Conservation (phyloP, 179 eudicot species). For the Vitellaria paradoxa region DNA sequence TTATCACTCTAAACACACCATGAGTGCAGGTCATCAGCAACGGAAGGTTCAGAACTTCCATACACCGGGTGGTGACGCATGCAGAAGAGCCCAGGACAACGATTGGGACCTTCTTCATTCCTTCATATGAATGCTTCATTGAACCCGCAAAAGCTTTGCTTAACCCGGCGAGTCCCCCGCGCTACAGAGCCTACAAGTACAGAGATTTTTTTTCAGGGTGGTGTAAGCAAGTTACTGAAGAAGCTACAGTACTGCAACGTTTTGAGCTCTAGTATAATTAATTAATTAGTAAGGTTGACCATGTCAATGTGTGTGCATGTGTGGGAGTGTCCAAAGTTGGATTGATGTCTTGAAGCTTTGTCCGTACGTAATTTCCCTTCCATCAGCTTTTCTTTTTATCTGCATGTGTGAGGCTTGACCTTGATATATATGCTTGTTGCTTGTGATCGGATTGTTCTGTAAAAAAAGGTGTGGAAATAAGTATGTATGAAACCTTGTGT, state of each 20-base stretch:
- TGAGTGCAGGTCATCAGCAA: neutral
- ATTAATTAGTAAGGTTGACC: too few relatives aligned
- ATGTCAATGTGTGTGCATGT: too few relatives aligned
- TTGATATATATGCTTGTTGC: too few relatives aligned
- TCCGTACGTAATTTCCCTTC: too few relatives aligned
- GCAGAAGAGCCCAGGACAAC: neutral
- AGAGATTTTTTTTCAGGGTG: neutral
- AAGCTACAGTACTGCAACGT: neutral
- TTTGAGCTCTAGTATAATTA: neutral
- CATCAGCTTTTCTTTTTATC: too few relatives aligned
- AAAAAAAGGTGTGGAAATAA: too few relatives aligned
- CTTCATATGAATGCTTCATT: neutral
- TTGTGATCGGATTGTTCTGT: too few relatives aligned
- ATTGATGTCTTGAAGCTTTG: too few relatives aligned
- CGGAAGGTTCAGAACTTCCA: neutral
- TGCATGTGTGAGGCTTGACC: too few relatives aligned
- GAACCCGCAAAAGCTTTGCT: neutral
- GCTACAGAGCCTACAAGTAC: neutral
- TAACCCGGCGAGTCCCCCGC: neutral
- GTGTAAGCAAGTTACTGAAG: neutral
- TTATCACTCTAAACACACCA: too few relatives aligned
- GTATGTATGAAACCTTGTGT: too few relatives aligned
- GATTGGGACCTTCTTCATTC: neutral
- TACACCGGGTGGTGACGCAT: neutral
- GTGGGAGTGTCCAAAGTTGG: too few relatives aligned